phyloP scores from a whole-genome alignment of 2,329 filamentous ascomycete species.

The Didymella pinodella region DNA sequence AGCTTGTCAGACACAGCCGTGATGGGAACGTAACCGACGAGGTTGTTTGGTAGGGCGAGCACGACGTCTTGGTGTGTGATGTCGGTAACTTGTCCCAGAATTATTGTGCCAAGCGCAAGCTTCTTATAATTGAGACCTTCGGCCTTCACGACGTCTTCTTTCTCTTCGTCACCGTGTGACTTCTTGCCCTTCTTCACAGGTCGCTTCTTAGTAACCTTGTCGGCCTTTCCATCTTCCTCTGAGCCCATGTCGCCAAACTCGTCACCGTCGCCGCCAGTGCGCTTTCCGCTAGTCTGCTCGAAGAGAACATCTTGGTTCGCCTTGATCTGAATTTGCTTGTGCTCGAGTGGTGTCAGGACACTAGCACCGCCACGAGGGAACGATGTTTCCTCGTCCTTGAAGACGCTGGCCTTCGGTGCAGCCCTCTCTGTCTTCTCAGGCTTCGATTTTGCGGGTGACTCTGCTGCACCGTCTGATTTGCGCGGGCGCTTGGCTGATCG shows the following conservation, averaged over 20 bases:
- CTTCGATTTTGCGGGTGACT: slow-evolving; percentile 42
- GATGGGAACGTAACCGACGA: slow-evolving; percentile 86
- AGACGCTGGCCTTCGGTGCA: slow-evolving; percentile 52
- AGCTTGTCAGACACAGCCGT: slow-evolving; percentile 88
- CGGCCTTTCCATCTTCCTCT: slow-evolving; percentile 53
- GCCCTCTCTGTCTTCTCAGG: slow-evolving; percentile 32
- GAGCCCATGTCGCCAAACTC: slow-evolving; percentile 55
- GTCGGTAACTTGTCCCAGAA: slow-evolving; percentile 84
- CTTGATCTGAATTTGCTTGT: slow-evolving; percentile 95
- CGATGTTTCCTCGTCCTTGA: slow-evolving; percentile 81
- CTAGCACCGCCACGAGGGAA: slow-evolving; percentile 94
- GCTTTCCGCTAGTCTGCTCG: slow-evolving; percentile 74
- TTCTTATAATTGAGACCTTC: slow-evolving; percentile 93
- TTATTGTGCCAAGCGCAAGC: slow-evolving; percentile 81
- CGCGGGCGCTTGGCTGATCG: slow-evolving; percentile 49
- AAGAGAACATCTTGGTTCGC: slow-evolving; percentile 91
- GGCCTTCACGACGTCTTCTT: slow-evolving; percentile 67
- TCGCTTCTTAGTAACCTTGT: slow-evolving; percentile 60
- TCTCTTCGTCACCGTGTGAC: slow-evolving; percentile 53
- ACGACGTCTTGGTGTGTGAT: slow-evolving; percentile 82
- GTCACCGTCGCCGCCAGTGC: slow-evolving; percentile 54
- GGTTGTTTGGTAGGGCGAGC: slow-evolving; percentile 88
- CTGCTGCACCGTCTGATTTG: slow-evolving; percentile 45
- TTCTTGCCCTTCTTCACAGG: slow-evolving; percentile 57
- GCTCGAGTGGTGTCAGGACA: slow-evolving; percentile 88